Evolutionary conservation across 2,329 filamentous ascomycete species (phyloP).

Genomic region (Hymenoscyphus occultus): DNA sequence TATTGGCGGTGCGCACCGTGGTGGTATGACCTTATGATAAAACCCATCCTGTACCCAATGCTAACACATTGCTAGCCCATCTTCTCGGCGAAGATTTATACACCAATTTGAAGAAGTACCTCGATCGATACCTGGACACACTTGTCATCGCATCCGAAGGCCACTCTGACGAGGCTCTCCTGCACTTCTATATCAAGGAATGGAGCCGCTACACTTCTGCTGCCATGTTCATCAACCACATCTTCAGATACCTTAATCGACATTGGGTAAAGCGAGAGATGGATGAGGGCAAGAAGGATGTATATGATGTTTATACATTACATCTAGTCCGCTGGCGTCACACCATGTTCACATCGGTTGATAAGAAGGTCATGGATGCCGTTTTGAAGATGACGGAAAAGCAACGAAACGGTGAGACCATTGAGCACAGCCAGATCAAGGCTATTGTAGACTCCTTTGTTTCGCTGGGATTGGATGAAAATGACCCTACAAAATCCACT

Average conservation of each 20-base stretch:
- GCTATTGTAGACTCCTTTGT: conserved; percentile 96
- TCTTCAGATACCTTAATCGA: conserved; percentile 93
- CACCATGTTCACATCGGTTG: conserved; percentile 82
- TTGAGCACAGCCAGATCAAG: conserved; percentile 96
- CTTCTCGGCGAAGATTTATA: conserved; percentile 95
- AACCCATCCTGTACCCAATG: background rate
- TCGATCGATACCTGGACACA: conserved; percentile 68
- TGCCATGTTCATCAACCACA: conserved; percentile 94
- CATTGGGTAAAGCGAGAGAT: conserved; percentile 99
- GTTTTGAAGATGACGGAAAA: conserved; percentile 95
- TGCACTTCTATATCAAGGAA: conserved; percentile 92
- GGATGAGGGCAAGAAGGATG: conserved; percentile 96
- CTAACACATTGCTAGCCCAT: conserved; percentile 60
- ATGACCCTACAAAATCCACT: conserved; percentile 88
- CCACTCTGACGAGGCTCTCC: conserved; percentile 84
- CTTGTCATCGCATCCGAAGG: conserved; percentile 71
- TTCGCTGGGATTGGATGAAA: conserved; percentile 88
- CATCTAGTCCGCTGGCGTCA: conserved; percentile 94
- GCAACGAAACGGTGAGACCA: conserved; percentile 95
- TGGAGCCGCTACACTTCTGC: conserved; percentile 95
- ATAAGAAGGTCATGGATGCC: conserved; percentile 87
- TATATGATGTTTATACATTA: conserved; percentile 96
- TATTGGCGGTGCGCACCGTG: conserved; percentile 61
- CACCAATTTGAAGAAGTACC: conserved; percentile 82
- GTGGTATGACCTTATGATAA: conserved; percentile 51